phyloP scores from a whole-genome alignment of 192 early-diverging fungal genomes.

The Backusella australiensis region DNA sequence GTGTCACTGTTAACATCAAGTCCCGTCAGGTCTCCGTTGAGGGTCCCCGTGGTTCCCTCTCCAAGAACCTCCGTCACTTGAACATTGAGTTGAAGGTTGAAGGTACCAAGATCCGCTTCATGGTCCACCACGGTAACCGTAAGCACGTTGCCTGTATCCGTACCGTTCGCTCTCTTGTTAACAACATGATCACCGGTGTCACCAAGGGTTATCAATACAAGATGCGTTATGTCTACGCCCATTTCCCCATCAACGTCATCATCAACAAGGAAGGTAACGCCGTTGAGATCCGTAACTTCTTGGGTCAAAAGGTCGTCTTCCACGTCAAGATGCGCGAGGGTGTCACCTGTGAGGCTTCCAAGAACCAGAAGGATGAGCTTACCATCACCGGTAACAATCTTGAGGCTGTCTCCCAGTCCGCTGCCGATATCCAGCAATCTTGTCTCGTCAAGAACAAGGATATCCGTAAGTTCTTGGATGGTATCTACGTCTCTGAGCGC shows the following conservation, averaged over 20 bases:
- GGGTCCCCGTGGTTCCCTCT: constrained; percentile 87
- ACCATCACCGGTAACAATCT: constrained; percentile 90
- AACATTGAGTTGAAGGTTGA: constrained; percentile 85
- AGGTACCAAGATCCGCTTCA: constrained; percentile 78
- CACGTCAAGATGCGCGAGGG: constrained; percentile 86
- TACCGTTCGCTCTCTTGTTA: constrained; percentile 91
- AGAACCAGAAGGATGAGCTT: constrained; percentile 93
- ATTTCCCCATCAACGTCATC: constrained; percentile 99
- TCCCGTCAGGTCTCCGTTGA: constrained; percentile 81
- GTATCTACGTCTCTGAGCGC: constrained; percentile 46
- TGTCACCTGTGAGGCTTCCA: constrained; percentile 75
- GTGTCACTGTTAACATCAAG: constrained; percentile 86
- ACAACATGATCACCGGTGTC: constrained; percentile 97
- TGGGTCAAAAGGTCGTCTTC: constrained; percentile 94
- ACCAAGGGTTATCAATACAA: constrained; percentile 99
- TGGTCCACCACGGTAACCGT: constrained; percentile 94
- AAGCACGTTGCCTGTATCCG: constrained; percentile 99
- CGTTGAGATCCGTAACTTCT: constrained; percentile 98
- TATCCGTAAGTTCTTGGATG: constrained; percentile 88
- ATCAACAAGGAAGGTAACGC: constrained; percentile 70
- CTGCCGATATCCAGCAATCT: constrained; percentile 95
- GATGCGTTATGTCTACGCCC: constrained; percentile 98
- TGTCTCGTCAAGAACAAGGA: constrained; percentile 96
- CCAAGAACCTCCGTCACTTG: constrained; percentile 89
- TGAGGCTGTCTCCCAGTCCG: constrained; percentile 92